Conservation (phyloP, 2,329 filamentous ascomycete genomes). For the Elsinoe arachidis region DNA sequence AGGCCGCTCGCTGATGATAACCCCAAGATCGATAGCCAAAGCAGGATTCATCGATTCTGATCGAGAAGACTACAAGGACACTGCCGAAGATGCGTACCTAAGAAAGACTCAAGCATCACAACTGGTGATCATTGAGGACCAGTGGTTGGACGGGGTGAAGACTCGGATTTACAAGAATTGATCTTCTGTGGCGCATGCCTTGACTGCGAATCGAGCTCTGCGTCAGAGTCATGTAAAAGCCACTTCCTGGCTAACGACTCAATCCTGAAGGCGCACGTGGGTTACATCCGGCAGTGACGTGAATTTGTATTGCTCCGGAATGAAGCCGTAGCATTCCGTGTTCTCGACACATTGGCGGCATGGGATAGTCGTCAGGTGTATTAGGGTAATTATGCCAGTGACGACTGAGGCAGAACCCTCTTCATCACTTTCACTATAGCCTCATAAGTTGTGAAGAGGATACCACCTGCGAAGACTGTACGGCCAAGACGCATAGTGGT, state of each 20-base stretch:
- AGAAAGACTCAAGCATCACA: conserved; percentile 33
- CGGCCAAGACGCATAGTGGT: conserved; percentile 59
- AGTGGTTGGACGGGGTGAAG: conserved; percentile 32
- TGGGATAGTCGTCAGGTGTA: background rate
- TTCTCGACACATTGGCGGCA: too few species aligned
- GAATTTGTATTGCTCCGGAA: too few species aligned
- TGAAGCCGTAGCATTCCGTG: too few species aligned
- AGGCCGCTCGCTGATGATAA: conserved; percentile 35
- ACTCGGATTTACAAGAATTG: conserved; percentile 28
- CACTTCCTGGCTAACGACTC: too few species aligned
- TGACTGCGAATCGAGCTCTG: too few species aligned
- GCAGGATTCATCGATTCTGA: conserved; percentile 35
- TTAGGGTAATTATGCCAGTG: background rate
- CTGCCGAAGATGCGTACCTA: conserved; percentile 31
- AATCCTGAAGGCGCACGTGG: too few species aligned
- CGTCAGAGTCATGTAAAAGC: too few species aligned
- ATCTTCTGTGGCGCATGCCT: background rate
- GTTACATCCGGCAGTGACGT: too few species aligned
- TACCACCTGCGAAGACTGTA: conserved; percentile 57
- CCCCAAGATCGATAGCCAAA: conserved; percentile 30
- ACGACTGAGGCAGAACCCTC: conserved; percentile 22
- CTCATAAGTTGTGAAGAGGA: conserved; percentile 56
- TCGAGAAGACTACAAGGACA: conserved; percentile 27
- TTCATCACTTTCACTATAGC: conserved; percentile 43
- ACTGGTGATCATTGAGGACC: conserved; percentile 36